Evolutionary conservation across 2,329 filamentous ascomycete genomes (phyloP).

Genomic region (Endocalyx cinctus): DNA sequence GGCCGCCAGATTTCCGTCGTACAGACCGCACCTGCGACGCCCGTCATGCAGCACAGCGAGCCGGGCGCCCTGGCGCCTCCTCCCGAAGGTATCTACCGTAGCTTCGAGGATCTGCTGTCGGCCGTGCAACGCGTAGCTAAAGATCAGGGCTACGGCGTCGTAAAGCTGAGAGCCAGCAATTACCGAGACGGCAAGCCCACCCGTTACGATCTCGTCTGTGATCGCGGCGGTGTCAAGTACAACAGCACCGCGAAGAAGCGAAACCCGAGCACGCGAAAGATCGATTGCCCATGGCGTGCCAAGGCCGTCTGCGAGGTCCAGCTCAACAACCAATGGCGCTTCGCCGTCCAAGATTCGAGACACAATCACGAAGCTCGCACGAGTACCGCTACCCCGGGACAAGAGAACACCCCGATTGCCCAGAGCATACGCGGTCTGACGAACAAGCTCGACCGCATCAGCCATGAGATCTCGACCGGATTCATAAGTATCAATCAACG

Average conservation of each 20-base stretch:
- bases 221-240: conserved; percentile 61
- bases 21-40: conserved; percentile 21
- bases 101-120: conserved; percentile 54
- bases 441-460: conserved; percentile 56
- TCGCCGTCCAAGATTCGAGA: conserved; percentile 54
- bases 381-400: conserved; percentile 47
- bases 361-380: conserved; percentile 59
- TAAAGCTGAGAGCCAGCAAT: conserved; percentile 59
- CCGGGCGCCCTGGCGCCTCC: conserved; percentile 44
- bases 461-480: conserved; percentile 51
- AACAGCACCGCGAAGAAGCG: conserved; percentile 62
- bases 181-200: conserved; percentile 60
- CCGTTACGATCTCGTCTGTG: conserved; percentile 59
- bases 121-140: conserved; percentile 57
- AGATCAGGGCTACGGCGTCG: conserved; percentile 58
- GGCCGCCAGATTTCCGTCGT: conserved; percentile 19
- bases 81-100: conserved; percentile 55
- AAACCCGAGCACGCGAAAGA: conserved; percentile 59
- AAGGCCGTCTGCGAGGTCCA: conserved; percentile 62
- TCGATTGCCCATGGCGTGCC: conserved; percentile 59
- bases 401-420: conserved; percentile 53
- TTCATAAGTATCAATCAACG: conserved; percentile 46
- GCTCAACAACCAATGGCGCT: conserved; percentile 60
- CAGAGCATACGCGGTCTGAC: conserved; percentile 54
- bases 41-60: conserved; percentile 20